Base-by-base conservation (phyloP, 306 rosid genomes). In the Pyrus pyrifolia region DNA sequence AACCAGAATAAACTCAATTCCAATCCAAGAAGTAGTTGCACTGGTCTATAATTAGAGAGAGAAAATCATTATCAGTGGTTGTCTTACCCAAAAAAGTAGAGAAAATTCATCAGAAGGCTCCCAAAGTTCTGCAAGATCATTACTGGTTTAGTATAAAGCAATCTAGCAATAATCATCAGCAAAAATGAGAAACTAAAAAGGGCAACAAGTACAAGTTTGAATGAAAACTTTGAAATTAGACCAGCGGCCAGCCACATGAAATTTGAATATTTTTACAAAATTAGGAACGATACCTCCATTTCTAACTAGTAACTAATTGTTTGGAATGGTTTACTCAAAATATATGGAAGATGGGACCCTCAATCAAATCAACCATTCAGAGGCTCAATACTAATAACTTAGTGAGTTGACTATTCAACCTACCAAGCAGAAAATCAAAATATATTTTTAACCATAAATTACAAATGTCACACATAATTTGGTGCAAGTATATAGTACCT, bases 71-170 rank as follows among this genome's bases (percentile, higher is more conserved):
- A 22, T 68, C 59, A 80, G 53, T 30, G 65, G 60, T 53, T 82
- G 60, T 46, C 98, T 85, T 83, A 94, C 98, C 98, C 98, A 85
- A 90, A 94, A 80, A 94, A 92, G 84, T 89, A 88, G 23, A 94
- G 95, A 88, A 94, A 94, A 83, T 94, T 97, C 93, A 87, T 87
- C 42, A 94, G 82, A 83, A 94, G 93, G 84, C 91, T 87, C 80
- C 98, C 98, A 85, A 86, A 86, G 70, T 86, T 94, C 98, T 92
- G 96, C 84, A 88, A 85, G 51, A 83, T 45, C 67, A 69, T 72
- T 38, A 68, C 30, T 7, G 23, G 14, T 61, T 83, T 40, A 76
- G 73, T 33, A 27, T 22, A 40, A 70, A 66, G 75, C 77, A 67
- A 35, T 60, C 61, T 21, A 45, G 45, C 12, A 74, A 62, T 67